phyloP scores from a whole-genome alignment of 139 green algal species.

The Coelastrella sp. region DNA sequence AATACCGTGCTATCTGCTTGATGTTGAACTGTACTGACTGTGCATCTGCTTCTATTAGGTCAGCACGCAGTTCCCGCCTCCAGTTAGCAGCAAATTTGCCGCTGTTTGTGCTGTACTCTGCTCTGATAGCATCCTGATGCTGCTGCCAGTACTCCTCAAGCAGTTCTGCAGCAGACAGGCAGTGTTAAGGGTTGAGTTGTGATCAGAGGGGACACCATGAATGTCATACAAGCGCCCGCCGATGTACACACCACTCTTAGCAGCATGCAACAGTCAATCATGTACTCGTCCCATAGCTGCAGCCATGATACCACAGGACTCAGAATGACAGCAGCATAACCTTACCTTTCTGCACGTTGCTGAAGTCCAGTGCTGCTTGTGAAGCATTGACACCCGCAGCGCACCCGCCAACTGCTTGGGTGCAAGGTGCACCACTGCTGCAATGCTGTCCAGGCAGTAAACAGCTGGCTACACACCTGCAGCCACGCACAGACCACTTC shows the following conservation, averaged over 20 bases:
- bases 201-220: background rate
- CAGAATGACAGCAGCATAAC: background rate
- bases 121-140: background rate
- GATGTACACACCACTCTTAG: background rate
- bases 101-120: background rate
- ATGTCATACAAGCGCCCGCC: background rate
- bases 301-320: background rate
- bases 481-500: background rate
- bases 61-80: background rate
- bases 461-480: constrained; percentile 1
- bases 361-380: background rate
- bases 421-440: background rate
- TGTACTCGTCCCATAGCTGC: background rate
- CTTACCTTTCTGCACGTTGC: background rate
- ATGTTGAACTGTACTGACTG: background rate
- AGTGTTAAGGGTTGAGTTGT: background rate
- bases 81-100: background rate
- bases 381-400: background rate
- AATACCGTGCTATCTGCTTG: background rate
- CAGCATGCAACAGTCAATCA: background rate
- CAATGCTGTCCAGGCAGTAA: background rate
- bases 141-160: background rate
- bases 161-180: background rate
- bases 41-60: background rate
- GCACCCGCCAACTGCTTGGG: background rate